Evolutionary conservation across 176 grass and related monocot genomes (phyloP).

Genomic region (Saccharum officinarum): DNA sequence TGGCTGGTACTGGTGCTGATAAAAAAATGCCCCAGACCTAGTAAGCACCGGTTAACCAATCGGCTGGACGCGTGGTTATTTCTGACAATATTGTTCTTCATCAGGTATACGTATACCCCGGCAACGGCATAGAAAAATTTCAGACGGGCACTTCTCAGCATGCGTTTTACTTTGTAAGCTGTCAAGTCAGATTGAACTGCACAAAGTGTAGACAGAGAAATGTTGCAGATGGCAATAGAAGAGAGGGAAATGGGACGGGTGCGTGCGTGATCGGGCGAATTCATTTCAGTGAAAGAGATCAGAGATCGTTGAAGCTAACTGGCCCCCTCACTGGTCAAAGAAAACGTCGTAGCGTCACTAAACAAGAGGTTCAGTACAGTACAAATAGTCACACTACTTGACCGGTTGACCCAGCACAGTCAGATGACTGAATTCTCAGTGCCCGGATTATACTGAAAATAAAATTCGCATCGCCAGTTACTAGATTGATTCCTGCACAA

Average conservation of each 20-base stretch:
- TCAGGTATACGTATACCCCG: not conserved
- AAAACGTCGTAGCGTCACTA: not conserved
- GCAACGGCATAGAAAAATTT: not conserved
- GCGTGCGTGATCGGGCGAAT: not conserved
- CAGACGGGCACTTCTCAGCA: not conserved
- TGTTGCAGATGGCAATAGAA: not conserved
- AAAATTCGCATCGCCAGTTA: not conserved
- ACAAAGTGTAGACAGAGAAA: not conserved
- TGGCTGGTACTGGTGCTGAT: not conserved
- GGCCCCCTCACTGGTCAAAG: conserved; percentile 28
- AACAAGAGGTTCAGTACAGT: not conserved
- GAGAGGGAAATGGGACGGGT: not conserved
- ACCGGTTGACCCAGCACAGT: conserved; percentile 34
- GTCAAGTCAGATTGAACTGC: not conserved
- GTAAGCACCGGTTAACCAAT: not conserved
- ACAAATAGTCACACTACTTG: conserved; percentile 6
- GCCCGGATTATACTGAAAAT: not conserved
- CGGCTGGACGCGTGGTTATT: not conserved
- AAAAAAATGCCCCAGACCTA: not conserved
- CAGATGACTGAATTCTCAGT: not conserved
- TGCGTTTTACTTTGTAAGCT: not conserved
- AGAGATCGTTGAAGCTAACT: conserved; percentile 10
- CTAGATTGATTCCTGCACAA: not conserved
- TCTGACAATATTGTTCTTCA: not conserved
- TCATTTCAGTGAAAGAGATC: conserved; percentile 1